Base-by-base conservation (phyloP, 192 early-diverging fungal genomes). In the Glomus cerebriforme region DNA sequence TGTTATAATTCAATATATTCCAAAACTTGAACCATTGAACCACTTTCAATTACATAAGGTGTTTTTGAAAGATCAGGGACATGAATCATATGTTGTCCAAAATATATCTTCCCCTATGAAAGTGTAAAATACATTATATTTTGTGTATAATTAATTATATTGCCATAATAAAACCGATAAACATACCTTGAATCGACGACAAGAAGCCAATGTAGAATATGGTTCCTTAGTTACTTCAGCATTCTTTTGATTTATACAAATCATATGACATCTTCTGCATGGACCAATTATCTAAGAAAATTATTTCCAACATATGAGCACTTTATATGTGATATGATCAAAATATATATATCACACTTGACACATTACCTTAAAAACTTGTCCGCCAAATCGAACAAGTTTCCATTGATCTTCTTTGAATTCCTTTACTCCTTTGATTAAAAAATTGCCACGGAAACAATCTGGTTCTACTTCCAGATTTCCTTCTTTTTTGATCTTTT, bases 261-360 rank as follows among this genome's bases (percentile, higher is more conserved):
- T 87, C 90, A 95, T 92, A 71, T 91, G 88, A 84, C 93, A 94
- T 17, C 93, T 88, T 10, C 81, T 81, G 79, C 93, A 94, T 2
- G 88, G 92, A 5, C 90, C 91, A 24, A 86, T 35, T 5, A 91
- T 84, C 68, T 80, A 74, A 58, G 12, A 45, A 35, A 72, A 9
- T 75, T 17, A n/a, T 32, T n/a, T 29, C 22, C 0, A 7, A 24
- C 29, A 27, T 39, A 37, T 54, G 12, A 22, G n/a, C 2, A 29
- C 9, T 29, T n/a, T 31, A 34, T 27, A 34, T 6, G 6, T 29
- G n/a, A 39, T 24, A 7, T 26, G n/a, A 12, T 10, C 2, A 19
- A n/a, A 19, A 17, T 58, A 29, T 31, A 58, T 54, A 32, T 19
- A 27, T 31, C 3, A 65, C 24, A 27, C 13, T n/a, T 26, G 63